Percentiles rank a stretch among this genome's conserved stretches.
Evolutionary conservation across 108 stramenopile species (phyloP).

Genomic region (Skeletonema menzelii): DNA sequence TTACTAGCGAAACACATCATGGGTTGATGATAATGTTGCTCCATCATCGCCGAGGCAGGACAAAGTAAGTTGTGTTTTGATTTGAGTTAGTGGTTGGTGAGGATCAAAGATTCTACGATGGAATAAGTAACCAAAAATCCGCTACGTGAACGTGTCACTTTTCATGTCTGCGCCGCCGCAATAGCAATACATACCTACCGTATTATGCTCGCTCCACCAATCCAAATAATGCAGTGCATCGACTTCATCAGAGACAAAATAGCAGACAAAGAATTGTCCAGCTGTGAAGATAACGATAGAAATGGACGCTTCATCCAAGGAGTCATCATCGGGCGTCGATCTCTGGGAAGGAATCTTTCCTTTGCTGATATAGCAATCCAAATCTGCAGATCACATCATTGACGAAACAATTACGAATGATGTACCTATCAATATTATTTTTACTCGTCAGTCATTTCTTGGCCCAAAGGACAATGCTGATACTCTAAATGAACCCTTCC

Average conservation of each 20-base stretch:
- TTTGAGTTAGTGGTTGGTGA: no score
- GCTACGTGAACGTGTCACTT: no score
- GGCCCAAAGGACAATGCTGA: constrained; percentile 26
- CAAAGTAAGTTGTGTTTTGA: no score
- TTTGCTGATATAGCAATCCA: constrained; percentile 40
- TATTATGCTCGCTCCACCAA: not conserved
- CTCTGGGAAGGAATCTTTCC: constrained; percentile 54
- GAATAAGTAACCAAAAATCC: no score
- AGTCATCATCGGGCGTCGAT: constrained; percentile 52
- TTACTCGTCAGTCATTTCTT: constrained; percentile 40
- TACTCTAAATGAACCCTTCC: constrained; percentile 49
- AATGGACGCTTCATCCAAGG: constrained; percentile 8
- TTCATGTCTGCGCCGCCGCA: no score
- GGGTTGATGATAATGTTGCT: not conserved
- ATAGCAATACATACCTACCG: no score
- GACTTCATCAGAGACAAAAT: not conserved
- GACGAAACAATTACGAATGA: not conserved
- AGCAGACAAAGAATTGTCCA: not conserved
- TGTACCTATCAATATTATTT: constrained; percentile 39
- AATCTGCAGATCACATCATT: not conserved
- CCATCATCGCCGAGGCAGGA: no score
- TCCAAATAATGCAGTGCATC: not conserved
- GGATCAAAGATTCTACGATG: no score
- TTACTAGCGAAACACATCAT: no score
- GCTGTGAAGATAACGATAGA: no score